These are phyloP conservation scores for Datisca glomerata DNA, from an alignment of 306 rosid species.

Conservation along the genomic window DNA sequence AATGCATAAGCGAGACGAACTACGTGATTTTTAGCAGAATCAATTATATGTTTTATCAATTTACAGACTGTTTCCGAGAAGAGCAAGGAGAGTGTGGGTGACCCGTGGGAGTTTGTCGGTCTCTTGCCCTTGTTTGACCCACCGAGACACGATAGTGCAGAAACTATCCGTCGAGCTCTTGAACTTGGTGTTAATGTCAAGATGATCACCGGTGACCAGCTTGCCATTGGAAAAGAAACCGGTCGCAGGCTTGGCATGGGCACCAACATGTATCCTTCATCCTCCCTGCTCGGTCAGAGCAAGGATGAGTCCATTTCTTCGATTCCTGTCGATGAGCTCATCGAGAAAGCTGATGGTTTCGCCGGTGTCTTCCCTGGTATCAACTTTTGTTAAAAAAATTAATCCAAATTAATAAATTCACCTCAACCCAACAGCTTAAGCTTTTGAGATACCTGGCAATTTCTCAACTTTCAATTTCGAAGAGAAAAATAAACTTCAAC, in stretches of 20 bases:
- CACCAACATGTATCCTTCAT: background rate
- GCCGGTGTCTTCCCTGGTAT: slow-evolving; percentile 62
- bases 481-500: too few relatives aligned
- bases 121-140: slow-evolving; percentile 58
- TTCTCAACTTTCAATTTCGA: too few relatives aligned
- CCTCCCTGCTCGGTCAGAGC: slow-evolving; percentile 24
- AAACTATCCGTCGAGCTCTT: slow-evolving; percentile 56
- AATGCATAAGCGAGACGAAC: too few relatives aligned
- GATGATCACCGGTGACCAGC: slow-evolving; percentile 67
- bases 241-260: slow-evolving; percentile 50
- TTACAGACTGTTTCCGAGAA: slow-evolving; percentile 41
- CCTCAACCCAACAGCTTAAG: too few relatives aligned
- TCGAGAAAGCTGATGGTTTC: slow-evolving; percentile 24
- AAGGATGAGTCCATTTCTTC: slow-evolving; percentile 34
- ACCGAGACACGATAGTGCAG: slow-evolving; percentile 18
- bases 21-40: background rate
- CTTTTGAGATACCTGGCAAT: too few relatives aligned
- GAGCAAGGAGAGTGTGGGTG: slow-evolving; percentile 44
- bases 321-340: slow-evolving; percentile 36
- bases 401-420: too few relatives aligned
- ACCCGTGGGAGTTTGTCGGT: slow-evolving; percentile 43
- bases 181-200: slow-evolving; percentile 58
- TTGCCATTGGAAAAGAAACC: slow-evolving; percentile 60
- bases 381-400: too few relatives aligned
- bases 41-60: background rate